phyloP scores from a whole-genome alignment of 2,329 filamentous ascomycete genomes.

The Cladosporium colombiae region DNA sequence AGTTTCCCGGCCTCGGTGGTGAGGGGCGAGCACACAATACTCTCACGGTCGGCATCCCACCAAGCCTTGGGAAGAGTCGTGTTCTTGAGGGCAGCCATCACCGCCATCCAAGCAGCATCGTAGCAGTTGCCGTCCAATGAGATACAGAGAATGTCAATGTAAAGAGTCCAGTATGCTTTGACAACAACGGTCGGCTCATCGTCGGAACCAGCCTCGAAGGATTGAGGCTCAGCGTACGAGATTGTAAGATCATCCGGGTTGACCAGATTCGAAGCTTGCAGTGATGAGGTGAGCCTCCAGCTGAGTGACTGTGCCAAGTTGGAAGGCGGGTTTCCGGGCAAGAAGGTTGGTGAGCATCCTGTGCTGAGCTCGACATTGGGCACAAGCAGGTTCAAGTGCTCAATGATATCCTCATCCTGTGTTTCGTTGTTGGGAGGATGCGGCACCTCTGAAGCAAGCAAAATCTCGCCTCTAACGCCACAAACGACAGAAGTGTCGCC shows the following conservation, averaged over 20 bases:
- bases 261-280: constrained; percentile 71
- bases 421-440: constrained; percentile 50
- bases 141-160: constrained; percentile 93
- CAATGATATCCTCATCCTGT: constrained; percentile 38
- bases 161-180: constrained; percentile 91
- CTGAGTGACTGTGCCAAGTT: constrained; percentile 81
- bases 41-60: constrained; percentile 82
- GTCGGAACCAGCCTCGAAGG: constrained; percentile 41
- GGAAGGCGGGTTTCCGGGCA: constrained; percentile 80
- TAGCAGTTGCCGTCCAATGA: constrained; percentile 90
- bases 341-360: constrained; percentile 80
- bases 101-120: constrained; percentile 83
- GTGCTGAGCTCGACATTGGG: constrained; percentile 93
- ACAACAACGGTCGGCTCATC: constrained; percentile 54
- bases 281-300: constrained; percentile 73
- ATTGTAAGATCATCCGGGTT: constrained; percentile 71
- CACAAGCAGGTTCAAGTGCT: constrained; percentile 70
- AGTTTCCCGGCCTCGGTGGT: constrained; percentile 58
- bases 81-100: constrained; percentile 76
- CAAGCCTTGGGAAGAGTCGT: constrained; percentile 75
- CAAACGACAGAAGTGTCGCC: constrained; percentile 95
- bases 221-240: constrained; percentile 46
- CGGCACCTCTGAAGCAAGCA: constrained; percentile 73
- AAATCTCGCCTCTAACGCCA: constrained; percentile 82
- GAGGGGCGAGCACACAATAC: constrained; percentile 71